Conservation (phyloP, 352 stramenopile genomes). For the Globisporangium acanthophoron region DNA sequence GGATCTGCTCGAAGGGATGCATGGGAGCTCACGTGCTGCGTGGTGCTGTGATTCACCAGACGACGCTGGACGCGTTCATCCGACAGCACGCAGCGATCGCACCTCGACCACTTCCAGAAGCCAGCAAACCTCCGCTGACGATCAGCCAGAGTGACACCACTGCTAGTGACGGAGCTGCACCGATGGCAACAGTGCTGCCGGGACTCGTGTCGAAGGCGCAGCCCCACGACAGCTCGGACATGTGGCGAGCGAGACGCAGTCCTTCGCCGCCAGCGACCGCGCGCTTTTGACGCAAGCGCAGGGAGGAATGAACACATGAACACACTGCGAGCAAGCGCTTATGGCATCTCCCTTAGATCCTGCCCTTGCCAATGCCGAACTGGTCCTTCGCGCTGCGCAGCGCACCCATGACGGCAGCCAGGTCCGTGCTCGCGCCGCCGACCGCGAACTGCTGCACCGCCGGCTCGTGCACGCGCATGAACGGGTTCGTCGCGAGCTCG, state of each 20-base stretch:
- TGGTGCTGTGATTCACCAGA: conserved; percentile 13
- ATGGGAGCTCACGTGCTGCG: background rate
- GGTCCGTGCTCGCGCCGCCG: conserved; percentile 20
- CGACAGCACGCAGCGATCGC: conserved; percentile 17
- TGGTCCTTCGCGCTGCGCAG: conserved; percentile 58
- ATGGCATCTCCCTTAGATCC: conserved; percentile 6
- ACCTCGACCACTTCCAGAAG: conserved; percentile 1
- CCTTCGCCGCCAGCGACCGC: conserved; percentile 13
- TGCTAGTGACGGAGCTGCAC: conserved; percentile 9
- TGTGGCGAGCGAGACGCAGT: conserved; percentile 18
- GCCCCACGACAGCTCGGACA: conserved; percentile 14
- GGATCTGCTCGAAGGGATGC: background rate
- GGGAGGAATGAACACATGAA: background rate
- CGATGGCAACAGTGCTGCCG: conserved; percentile 11
- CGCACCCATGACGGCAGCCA: conserved; percentile 47
- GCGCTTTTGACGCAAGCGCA: conserved; percentile 18
- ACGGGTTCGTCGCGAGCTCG: conserved; percentile 72
- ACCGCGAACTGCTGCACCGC: conserved; percentile 51
- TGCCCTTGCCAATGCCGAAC: conserved; percentile 49
- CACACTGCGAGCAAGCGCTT: background rate
- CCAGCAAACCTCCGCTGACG: conserved; percentile 5
- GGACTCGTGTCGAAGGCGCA: conserved; percentile 1
- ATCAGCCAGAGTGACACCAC: conserved; percentile 3
- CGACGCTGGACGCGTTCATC: conserved; percentile 49
- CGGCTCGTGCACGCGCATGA: conserved; percentile 59